Percentiles rank a stretch among this genome's conserved stretches.
Evolutionary conservation across 495 filamentous ascomycete genomes (phyloP).

Genomic region (Acidomyces sp.): DNA sequence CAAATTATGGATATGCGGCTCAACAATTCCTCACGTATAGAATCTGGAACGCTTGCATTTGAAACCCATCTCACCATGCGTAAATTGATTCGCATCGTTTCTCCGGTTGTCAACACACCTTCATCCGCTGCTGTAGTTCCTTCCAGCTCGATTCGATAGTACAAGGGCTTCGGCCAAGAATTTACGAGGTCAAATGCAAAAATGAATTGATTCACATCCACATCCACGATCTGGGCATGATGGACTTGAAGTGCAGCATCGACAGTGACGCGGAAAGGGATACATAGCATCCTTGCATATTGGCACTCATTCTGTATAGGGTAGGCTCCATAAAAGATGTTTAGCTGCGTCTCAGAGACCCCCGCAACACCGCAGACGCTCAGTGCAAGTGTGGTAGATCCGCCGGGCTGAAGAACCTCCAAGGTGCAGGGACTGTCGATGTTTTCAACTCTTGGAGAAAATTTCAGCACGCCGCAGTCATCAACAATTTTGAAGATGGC

Average conservation of each 20-base stretch:
- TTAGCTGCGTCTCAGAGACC: slow-evolving; percentile 64
- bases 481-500: slow-evolving; percentile 1
- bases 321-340: slow-evolving; percentile 69
- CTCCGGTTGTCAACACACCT: too few species aligned
- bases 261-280: slow-evolving; percentile 78
- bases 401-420: neutral
- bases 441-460: slow-evolving; percentile 90
- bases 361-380: slow-evolving; percentile 78
- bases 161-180: slow-evolving; percentile 57
- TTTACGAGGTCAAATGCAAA: slow-evolving; percentile 77
- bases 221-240: slow-evolving; percentile 63
- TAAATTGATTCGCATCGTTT: too few species aligned
- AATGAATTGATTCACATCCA: slow-evolving; percentile 48
- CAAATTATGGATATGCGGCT: too few species aligned
- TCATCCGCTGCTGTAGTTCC: neutral
- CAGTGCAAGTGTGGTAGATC: slow-evolving; percentile 32
- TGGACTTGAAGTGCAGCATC: slow-evolving; percentile 76
- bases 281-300: slow-evolving; percentile 68
- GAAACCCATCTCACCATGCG: too few species aligned
- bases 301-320: slow-evolving; percentile 57
- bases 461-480: slow-evolving; percentile 48
- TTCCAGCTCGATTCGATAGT: neutral
- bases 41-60: too few species aligned
- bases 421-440: slow-evolving; percentile 50
- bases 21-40: too few species aligned